Base-by-base conservation (phyloP, 345 rosid species). In the Arabidopsis suecica region DNA sequence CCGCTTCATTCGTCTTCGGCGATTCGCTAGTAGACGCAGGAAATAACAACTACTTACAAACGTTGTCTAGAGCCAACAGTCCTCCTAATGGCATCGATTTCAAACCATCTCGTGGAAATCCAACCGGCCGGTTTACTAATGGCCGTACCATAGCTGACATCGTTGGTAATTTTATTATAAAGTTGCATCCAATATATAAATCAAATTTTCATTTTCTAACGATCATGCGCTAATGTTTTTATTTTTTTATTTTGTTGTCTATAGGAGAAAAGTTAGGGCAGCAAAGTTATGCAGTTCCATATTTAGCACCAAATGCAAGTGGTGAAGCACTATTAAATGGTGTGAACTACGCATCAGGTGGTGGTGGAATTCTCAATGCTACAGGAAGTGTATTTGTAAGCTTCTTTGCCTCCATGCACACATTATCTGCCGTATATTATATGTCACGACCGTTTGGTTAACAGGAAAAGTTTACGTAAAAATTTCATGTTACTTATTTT, bases 281-380 rank as follows among this genome's bases (percentile, higher is more conserved):
- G 12, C 87, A 91, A 71, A 60, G 73, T 51, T 88, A 88, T 76
- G 96, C 97, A 0, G 37, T 76, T 51, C 98, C 98, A 49, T 91
- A 81, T 80, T 56, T 94, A 69, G 72, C 88, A 22, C 97, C 98
- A 65, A 91, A 94, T 82, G 59, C 91, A 14, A 83, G 85, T 0
- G 98, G 97, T 57, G 88, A 87, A 82, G 79, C 88, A 20, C 55
- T 94, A 73, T 49, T 88, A 25, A 50, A 58, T 50, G 97, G 98
- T 44, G 97, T 91, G 48, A 94, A 89, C 75, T 94, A 89, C 70
- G 98, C 95, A 28, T 94, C 97, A 11, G 98, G 98, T 51, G 98
- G 88, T 75, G 98, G 96, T 81, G 97, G 98, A 42, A 75, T 94
- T 71, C 51, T 91, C 83, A 94, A 94, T 80, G 97, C 93, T 34